Conservation (phyloP, 139 green algal genomes). For the Auxenochlorella protothecoides region DNA sequence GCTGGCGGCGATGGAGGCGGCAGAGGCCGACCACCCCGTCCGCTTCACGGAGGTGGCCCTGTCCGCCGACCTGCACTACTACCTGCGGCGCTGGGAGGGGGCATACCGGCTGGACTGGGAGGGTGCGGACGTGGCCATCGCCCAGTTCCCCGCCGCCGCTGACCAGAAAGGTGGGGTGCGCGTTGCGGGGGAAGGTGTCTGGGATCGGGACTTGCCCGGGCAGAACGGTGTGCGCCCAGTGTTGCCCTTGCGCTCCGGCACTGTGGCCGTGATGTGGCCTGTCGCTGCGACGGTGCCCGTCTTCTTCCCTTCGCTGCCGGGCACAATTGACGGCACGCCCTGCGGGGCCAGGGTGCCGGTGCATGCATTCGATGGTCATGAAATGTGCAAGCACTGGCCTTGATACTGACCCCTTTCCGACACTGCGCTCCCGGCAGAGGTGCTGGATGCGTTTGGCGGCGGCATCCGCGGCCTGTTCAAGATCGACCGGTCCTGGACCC, state of each 20-base stretch:
- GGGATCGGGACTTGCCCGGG: no score
- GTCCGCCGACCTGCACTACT: conserved; percentile 25
- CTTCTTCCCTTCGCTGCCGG: no score
- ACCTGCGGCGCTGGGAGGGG: conserved; percentile 36
- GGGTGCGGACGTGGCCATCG: not conserved
- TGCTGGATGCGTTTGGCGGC: conserved; percentile 26
- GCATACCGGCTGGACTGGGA: conserved; percentile 12
- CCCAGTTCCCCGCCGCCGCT: conserved; percentile 21
- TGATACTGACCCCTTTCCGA: not conserved
- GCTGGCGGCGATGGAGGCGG: conserved; percentile 19
- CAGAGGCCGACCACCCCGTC: conserved; percentile 15
- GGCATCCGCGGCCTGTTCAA: conserved; percentile 45
- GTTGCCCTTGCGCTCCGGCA: no score
- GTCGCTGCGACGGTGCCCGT: no score
- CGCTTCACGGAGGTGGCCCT: conserved; percentile 31
- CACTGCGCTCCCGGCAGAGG: conserved; percentile 7
- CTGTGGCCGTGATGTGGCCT: no score
- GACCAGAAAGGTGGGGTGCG: conserved; percentile 1
- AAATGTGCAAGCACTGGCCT: not conserved
- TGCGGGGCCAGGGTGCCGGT: not conserved
- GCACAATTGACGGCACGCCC: not conserved
- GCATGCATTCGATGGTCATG: not conserved
- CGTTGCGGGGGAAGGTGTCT: no score
- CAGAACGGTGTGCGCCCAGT: no score
- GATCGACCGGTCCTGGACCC: conserved; percentile 15